Conservation (phyloP, 176 grass and related monocot species). For the Ensete glaucum region DNA sequence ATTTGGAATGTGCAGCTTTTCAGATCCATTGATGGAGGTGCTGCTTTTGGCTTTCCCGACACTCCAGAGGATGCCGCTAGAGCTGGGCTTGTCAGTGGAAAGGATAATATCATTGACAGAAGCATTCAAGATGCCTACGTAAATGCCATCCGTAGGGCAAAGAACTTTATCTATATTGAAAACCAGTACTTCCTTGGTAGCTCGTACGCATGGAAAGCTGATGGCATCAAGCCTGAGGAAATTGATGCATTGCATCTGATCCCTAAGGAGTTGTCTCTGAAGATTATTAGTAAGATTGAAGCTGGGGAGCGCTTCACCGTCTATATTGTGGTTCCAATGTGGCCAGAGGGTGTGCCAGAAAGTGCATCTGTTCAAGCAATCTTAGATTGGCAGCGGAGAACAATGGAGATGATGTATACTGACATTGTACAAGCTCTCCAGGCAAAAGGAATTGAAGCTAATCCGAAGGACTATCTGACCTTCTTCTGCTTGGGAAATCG, state of each 20-base stretch:
- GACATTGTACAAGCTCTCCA: slow-evolving; percentile 33
- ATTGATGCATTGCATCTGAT: slow-evolving; percentile 3
- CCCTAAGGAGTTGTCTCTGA: slow-evolving; percentile 7
- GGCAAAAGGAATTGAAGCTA: slow-evolving; percentile 24
- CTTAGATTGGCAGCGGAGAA: slow-evolving; percentile 53
- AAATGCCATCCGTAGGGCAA: slow-evolving; percentile 20
- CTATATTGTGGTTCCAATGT: slow-evolving; percentile 64
- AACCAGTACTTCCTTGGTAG: slow-evolving; percentile 21
- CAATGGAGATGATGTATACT: slow-evolving; percentile 76
- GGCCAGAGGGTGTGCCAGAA: slow-evolving; percentile 60
- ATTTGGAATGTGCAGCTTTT: slow-evolving; percentile 19
- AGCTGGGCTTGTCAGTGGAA: slow-evolving; percentile 24
- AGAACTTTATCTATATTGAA: slow-evolving; percentile 24
- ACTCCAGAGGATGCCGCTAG: slow-evolving; percentile 15
- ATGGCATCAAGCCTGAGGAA: slow-evolving; percentile 1
- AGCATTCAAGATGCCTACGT: slow-evolving; percentile 23
- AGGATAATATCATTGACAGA: slow-evolving; percentile 20
- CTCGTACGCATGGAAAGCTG: slow-evolving; percentile 8
- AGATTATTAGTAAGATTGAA: slow-evolving; percentile 27
- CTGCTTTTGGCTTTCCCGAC: slow-evolving; percentile 19
- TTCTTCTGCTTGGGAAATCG: slow-evolving; percentile 79
- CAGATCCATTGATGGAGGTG: slow-evolving; percentile 21
- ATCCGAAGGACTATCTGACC: slow-evolving; percentile 48
- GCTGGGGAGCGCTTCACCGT: slow-evolving; percentile 38
- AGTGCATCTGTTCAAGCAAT: slow-evolving; percentile 61